Evolutionary conservation across 1,284 basidiomycete genomes (phyloP), one percentile per base, ranked within the genome.

Genomic region (Leccinum pallidistipes): DNA sequence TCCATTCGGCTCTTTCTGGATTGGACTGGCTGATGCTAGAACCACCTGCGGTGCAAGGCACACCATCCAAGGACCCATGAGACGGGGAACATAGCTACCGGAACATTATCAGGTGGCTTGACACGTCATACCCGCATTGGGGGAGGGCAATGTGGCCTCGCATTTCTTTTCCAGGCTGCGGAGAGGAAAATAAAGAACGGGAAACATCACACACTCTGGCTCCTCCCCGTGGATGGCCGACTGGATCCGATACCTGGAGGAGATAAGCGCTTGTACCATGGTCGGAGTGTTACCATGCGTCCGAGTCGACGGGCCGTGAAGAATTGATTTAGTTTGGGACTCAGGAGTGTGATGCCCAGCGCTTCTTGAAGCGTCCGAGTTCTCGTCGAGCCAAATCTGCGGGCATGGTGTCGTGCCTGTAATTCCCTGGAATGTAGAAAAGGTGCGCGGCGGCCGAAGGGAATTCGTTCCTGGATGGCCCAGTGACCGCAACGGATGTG

Each of bases 401-500:
- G 29, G 34, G 16, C 36, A 55, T 11, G 50, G 21, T 18, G 45
- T 55, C 40, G 69, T 71, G 60, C 68, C 67, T 68, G 67, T 55
- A 65, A 63, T 63, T 62, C 62, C 69, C 55, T 62, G 9, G 52
- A 56, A 62, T 38, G 51, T 55, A 70, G 59, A 64, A 71, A 60
- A 66, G 51, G 59, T 58, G 58, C 53, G 24, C 58, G 72, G 69
- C 71, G 70, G 64, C 61, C 62, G 65, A 67, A 69, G 64, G 51
- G 31, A n/a, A 18, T 47, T 58, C 55, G 69, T 71, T 66, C 72
- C 72, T 70, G 67, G 54, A 58, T 53, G 29, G 56, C 50, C 61
- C 61, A 61, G 56, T 67, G 62, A 62, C 71, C 68, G 55, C 62
- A 51, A 64, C 55, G n/a, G 57, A 50, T 59, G 38, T 43, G 56